Evolutionary conservation across 2,329 filamentous ascomycete genomes (phyloP), one percentile per base, ranked within the genome.

Genomic region (Scortechinia acanthostroma): DNA sequence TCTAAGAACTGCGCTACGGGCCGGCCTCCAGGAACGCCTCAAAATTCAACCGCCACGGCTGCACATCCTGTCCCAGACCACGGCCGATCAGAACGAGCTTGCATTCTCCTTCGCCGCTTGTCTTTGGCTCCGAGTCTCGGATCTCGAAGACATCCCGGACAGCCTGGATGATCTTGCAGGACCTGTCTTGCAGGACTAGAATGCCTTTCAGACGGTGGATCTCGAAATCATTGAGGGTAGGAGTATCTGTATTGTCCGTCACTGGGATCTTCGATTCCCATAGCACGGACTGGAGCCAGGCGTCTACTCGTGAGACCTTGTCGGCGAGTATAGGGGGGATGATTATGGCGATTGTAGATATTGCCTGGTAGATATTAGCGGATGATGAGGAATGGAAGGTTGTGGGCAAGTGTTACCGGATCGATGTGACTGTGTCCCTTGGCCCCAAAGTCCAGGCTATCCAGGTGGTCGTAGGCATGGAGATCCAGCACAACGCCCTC

Each of bases 81-180:
- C 76, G 70, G 40, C 81, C 81, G 58, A 86, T 85, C 42, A 86
- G 54, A 6, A 86, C 75, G 43, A 86, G 64, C 58, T 86, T 86
- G 17, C 80, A 75, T 6, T 10, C 10, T 15, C 13, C 13, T 6
- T 40, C 35, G 6, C 13, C 14, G 6, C 20, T 6, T 17, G 10
- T 49, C 45, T 48, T 52, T 45, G 57, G 60, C 6, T 60, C 53
- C 3, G 67, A 64, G 4, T 95, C 89, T 20, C 88, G 77, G 20
- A 97, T 86, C 56, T 98, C 93, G 61, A 97, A 98, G 15, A 97
- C 77, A 54, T 96, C 91, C 45, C 91, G 72, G 1, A 98, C 93
- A 2, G 91, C 93, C 61, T 98, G 93, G 4, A 97, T 73, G 50
- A 97, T 79, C 58, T 88, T 87, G 37, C 80, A 15, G 6, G 35